phyloP scores from a whole-genome alignment of 2,329 filamentous ascomycete species.

The Colletotrichum sp. region DNA sequence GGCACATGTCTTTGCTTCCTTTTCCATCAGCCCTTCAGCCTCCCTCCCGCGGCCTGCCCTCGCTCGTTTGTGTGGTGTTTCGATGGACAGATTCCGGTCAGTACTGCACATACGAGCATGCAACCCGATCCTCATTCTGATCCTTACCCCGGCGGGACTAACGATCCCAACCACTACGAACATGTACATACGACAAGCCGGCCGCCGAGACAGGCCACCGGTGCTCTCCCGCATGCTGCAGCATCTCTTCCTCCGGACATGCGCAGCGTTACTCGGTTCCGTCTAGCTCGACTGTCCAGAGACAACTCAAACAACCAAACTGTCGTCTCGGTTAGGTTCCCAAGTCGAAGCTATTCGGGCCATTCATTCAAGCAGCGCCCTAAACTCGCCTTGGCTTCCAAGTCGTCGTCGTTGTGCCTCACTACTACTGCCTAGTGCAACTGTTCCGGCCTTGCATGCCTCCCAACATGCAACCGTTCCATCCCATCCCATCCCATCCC shows the following conservation, averaged over 20 bases:
- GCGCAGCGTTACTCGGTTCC: neutral
- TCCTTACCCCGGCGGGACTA: too few relatives aligned
- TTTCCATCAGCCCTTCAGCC: neutral
- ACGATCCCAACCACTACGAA: too few relatives aligned
- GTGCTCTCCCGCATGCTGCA: too few relatives aligned
- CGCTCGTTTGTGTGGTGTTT: neutral
- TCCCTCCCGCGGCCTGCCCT: neutral
- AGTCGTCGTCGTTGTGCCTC: neutral
- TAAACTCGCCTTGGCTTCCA: too few relatives aligned
- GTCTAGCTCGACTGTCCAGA: neutral
- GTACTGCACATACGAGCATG: too few relatives aligned
- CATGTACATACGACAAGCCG: too few relatives aligned
- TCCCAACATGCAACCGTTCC: conserved; percentile 2
- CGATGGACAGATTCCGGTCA: neutral
- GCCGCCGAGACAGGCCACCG: too few relatives aligned
- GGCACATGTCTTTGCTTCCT: neutral
- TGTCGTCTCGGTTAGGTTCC: neutral
- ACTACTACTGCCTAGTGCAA: neutral
- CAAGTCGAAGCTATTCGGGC: neutral
- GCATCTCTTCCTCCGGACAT: too few relatives aligned
- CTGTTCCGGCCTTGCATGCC: neutral
- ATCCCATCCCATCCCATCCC: neutral
- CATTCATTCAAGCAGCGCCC: neutral
- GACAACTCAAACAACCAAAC: neutral
- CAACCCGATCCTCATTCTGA: too few relatives aligned